Evolutionary conservation across 495 filamentous ascomycete genomes (phyloP).

Genomic region (Cladorrhinum samala): DNA sequence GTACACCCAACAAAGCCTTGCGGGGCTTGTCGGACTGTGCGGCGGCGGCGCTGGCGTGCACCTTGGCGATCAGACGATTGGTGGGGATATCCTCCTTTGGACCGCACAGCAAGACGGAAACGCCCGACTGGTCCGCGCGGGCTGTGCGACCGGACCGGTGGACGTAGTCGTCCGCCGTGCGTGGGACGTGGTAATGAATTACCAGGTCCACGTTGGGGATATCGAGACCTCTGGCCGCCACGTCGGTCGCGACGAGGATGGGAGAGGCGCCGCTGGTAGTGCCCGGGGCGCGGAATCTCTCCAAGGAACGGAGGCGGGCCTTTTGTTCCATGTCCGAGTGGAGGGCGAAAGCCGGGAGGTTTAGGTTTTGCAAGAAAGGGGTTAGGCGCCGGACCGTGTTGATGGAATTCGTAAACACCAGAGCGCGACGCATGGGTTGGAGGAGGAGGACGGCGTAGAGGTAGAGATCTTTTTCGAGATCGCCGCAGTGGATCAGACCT

Average conservation of each 20-base stretch:
- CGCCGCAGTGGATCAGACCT: constrained; percentile 83
- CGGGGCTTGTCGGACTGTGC: constrained; percentile 40
- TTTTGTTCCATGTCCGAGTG: constrained; percentile 97
- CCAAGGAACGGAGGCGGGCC: constrained; percentile 85
- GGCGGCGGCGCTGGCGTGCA: constrained; percentile 52
- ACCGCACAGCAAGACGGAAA: constrained; percentile 79
- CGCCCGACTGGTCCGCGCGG: constrained; percentile 67
- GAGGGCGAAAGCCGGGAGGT: constrained; percentile 67
- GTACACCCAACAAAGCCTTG: constrained; percentile 49
- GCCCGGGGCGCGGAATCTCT: constrained; percentile 69
- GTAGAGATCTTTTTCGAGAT: constrained; percentile 94
- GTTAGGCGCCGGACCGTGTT: constrained; percentile 81
- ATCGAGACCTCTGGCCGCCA: constrained; percentile 93
- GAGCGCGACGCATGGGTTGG: constrained; percentile 67
- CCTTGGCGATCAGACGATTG: constrained; percentile 76
- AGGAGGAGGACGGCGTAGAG: constrained; percentile 83
- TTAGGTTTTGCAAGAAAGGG: constrained; percentile 76
- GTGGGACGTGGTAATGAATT: constrained; percentile 91
- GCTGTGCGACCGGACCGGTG: constrained; percentile 95
- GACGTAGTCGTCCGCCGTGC: constrained; percentile 86
- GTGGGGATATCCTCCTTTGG: constrained; percentile 87
- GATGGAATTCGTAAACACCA: constrained; percentile 95
- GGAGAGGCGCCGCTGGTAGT: constrained; percentile 40
- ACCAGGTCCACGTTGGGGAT: constrained; percentile 83
- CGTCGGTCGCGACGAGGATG: constrained; percentile 86